Conservation (phyloP, 768 basidiomycete species). For the Cystoderma amianthinum region DNA sequence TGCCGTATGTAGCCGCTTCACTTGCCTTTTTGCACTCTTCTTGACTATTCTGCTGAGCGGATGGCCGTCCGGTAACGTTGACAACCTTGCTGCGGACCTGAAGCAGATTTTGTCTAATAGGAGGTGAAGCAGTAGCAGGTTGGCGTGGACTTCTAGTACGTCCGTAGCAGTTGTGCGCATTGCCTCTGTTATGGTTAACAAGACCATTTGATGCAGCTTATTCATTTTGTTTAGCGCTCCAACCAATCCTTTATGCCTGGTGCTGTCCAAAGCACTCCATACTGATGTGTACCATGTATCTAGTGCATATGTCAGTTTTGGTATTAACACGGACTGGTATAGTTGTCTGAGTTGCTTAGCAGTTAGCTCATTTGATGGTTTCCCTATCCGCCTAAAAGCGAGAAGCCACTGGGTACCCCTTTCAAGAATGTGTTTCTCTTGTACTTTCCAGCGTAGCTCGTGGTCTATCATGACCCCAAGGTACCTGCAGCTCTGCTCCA, state of each 20-base stretch:
- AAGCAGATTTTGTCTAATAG: slow-evolving; percentile 2
- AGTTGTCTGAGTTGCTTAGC: slow-evolving; percentile 6
- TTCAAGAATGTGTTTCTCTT: background rate
- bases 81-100: background rate
- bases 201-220: slow-evolving; percentile 9
- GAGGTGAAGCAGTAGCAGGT: slow-evolving; percentile 5
- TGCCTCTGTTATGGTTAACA: slow-evolving; percentile 9
- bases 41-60: background rate
- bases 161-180: slow-evolving; percentile 8
- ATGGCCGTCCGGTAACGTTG: slow-evolving; percentile 4
- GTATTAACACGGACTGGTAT: no score
- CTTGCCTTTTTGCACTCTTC: background rate
- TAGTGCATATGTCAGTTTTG: slow-evolving; percentile 10
- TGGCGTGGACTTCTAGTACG: slow-evolving; percentile 8
- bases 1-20: no score
- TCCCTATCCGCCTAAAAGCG: background rate
- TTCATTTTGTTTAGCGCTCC: slow-evolving; percentile 1
- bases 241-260: slow-evolving; percentile 3
- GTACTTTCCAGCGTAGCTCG: background rate
- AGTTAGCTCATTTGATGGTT: slow-evolving; percentile 5
- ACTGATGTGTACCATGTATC: slow-evolving; percentile 15
- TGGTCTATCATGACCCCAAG: slow-evolving; percentile 7
- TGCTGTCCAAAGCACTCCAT: background rate
- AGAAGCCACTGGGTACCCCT: background rate
- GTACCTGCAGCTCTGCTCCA: slow-evolving; percentile 6